Percentiles rank a stretch among this genome's conserved stretches.
phyloP scores from a whole-genome alignment of 2,329 filamentous ascomycete genomes.

The Hypoxylon sp. region DNA sequence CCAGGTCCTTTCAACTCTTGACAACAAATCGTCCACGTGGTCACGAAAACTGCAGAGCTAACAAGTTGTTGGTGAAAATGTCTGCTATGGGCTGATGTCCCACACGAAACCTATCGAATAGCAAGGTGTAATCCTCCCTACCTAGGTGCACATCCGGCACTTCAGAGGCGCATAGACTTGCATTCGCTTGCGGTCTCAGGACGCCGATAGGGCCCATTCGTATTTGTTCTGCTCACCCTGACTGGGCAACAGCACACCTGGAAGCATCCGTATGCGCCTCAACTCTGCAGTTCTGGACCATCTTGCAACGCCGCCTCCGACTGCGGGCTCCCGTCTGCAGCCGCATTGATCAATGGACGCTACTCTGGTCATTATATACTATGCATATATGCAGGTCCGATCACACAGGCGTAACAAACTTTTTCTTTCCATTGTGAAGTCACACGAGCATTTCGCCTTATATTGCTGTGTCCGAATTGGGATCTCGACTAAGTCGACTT shows the following conservation, averaged over 20 bases:
- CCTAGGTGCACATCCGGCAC: constrained; percentile 22
- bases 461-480: constrained; percentile 26
- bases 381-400: constrained; percentile 43
- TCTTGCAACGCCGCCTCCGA: constrained; percentile 36
- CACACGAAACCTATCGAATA: constrained; percentile 33
- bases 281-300: constrained; percentile 19
- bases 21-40: constrained; percentile 39
- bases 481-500: constrained; percentile 4
- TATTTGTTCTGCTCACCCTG: neutral
- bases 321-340: constrained; percentile 38
- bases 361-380: constrained; percentile 27
- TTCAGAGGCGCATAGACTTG: constrained; percentile 19
- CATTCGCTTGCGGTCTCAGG: constrained; percentile 26
- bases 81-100: constrained; percentile 28
- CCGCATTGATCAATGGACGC: constrained; percentile 25
- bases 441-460: constrained; percentile 31
- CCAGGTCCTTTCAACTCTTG: constrained; percentile 19
- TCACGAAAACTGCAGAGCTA: constrained; percentile 26
- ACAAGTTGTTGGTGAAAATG: constrained; percentile 14
- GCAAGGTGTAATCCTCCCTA: constrained; percentile 19
- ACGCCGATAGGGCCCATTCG: constrained; percentile 20
- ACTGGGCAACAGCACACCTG: constrained; percentile 21
- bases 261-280: constrained; percentile 21
- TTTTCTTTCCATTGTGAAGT: constrained; percentile 19
- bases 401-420: constrained; percentile 31